A percentile compares a stretch with the other conserved stretches of the same genome.
phyloP scores from a whole-genome alignment of 75 land plant genomes.

The Selaginella moellendorffii region DNA sequence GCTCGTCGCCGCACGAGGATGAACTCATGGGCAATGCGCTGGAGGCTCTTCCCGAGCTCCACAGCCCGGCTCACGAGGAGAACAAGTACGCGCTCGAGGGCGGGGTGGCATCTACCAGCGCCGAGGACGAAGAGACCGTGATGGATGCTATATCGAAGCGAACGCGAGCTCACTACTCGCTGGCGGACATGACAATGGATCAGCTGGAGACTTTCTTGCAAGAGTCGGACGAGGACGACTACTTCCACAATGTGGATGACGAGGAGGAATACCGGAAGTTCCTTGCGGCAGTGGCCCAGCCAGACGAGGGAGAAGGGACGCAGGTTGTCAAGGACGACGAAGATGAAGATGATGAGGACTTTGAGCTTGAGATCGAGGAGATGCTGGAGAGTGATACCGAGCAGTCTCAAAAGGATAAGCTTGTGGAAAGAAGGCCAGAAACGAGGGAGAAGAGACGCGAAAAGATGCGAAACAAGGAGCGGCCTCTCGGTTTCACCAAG shows the following conservation, averaged over 20 bases:
- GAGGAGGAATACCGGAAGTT: constrained; percentile 92
- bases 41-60: constrained; percentile 22
- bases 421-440: constrained; percentile 32
- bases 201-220: constrained; percentile 95
- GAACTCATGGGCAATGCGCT: constrained; percentile 22
- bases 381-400: constrained; percentile 79
- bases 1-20: constrained; percentile 13
- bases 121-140: constrained; percentile 32
- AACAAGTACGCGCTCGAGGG: constrained; percentile 1
- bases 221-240: constrained; percentile 94
- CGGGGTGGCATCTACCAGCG: neutral
- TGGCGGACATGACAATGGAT: constrained; percentile 72
- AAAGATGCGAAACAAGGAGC: constrained; percentile 28
- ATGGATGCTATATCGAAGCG: constrained; percentile 70
- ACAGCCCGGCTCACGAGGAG: constrained; percentile 11
- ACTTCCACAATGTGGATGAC: constrained; percentile 83
- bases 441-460: constrained; percentile 57
- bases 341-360: constrained; percentile 93
- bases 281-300: constrained; percentile 48
- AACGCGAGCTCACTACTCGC: constrained; percentile 75
- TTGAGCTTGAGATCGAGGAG: constrained; percentile 88
- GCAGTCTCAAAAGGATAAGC: constrained; percentile 20
- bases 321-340: constrained; percentile 46
- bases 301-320: neutral
- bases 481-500: constrained; percentile 31